Evolutionary conservation across 345 rosid species (phyloP).

Genomic region (Moricandia moricandioides): DNA sequence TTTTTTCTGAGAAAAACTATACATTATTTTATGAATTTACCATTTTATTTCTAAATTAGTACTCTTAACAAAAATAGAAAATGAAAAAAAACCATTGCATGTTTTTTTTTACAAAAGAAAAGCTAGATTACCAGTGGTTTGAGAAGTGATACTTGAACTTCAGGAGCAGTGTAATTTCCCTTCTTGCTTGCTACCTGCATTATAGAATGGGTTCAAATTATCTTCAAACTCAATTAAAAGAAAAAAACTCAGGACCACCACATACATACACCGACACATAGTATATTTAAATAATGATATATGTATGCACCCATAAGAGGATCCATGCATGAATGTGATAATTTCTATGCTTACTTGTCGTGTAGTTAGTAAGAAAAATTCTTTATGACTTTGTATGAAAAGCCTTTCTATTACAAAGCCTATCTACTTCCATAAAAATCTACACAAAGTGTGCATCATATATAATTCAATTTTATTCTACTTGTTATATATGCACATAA

Average conservation of each 20-base stretch:
- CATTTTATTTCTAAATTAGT: neutral
- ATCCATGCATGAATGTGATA: conserved; percentile 28
- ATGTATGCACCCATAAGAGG: neutral
- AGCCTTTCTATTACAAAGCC: neutral
- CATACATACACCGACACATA: neutral
- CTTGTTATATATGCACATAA: neutral
- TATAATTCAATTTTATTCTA: too few species aligned
- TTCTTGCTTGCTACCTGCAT: conserved; percentile 29
- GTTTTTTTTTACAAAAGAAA: neutral
- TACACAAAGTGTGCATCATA: too few species aligned
- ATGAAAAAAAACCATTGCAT: neutral
- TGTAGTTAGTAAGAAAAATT: conserved; percentile 8
- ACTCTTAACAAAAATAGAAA: neutral
- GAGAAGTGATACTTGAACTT: conserved; percentile 15
- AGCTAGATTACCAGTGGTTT: neutral
- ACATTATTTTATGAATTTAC: neutral
- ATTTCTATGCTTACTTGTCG: conserved; percentile 19
- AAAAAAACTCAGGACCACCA: neutral
- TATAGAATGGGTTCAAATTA: neutral
- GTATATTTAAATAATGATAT: too few species aligned
- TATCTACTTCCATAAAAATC: too few species aligned
- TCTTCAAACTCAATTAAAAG: too few species aligned
- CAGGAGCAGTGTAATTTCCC: conserved; percentile 16
- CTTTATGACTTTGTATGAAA: conserved; percentile 2
- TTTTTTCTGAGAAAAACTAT: neutral